Evolutionary conservation across 2,329 filamentous ascomycete genomes (phyloP).

Genomic region (Fusarium pseudoanthophilum): DNA sequence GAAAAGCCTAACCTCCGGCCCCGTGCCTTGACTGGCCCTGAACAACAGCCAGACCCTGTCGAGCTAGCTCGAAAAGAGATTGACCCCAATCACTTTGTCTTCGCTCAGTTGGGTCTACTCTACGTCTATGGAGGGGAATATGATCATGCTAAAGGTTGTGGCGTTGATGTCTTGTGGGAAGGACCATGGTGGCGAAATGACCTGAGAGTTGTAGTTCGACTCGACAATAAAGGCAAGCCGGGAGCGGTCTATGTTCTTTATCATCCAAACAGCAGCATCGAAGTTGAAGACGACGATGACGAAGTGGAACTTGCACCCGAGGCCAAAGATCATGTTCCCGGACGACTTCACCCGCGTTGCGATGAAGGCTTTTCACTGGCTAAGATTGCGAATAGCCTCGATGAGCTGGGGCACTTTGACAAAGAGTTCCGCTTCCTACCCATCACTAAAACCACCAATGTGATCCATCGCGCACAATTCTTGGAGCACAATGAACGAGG

Average conservation of each 20-base stretch:
- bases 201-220: background rate
- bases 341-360: background rate
- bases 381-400: background rate
- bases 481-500: background rate
- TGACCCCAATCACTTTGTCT: background rate
- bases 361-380: background rate
- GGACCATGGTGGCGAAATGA: background rate
- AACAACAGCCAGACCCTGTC: background rate
- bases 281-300: background rate
- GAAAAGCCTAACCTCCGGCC: background rate
- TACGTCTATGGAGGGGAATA: background rate
- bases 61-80: background rate
- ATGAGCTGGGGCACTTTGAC: background rate
- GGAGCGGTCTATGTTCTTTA: background rate
- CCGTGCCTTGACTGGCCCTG: background rate
- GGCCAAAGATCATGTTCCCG: background rate
- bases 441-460: background rate
- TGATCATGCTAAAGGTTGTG: background rate
- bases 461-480: background rate
- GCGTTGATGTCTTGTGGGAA: background rate
- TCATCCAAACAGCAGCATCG: background rate
- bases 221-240: background rate
- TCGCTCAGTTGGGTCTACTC: background rate
- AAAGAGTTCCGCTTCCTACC: background rate
- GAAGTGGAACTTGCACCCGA: background rate